Evolutionary conservation across 2,329 filamentous ascomycete genomes (phyloP).

Genomic region (Hypoxylon sp.): DNA sequence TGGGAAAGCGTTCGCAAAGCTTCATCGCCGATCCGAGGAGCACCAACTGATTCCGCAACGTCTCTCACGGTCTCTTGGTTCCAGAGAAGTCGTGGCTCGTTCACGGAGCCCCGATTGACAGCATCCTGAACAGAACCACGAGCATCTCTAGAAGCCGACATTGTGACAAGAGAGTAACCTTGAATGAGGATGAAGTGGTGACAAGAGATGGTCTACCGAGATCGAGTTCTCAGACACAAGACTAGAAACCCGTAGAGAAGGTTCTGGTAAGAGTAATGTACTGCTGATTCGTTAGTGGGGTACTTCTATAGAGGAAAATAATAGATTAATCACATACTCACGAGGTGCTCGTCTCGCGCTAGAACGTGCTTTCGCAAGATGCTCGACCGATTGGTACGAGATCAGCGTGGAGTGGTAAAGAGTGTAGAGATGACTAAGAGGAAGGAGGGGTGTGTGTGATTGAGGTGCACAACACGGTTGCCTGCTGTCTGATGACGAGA

Average conservation of each 20-base stretch:
- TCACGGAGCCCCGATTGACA: constrained; percentile 38
- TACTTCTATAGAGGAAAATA: background rate
- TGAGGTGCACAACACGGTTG: no score
- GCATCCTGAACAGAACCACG: constrained; percentile 49
- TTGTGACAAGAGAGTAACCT: constrained; percentile 25
- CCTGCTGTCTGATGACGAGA: no score
- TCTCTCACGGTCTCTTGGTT: constrained; percentile 96
- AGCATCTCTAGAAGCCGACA: constrained; percentile 48
- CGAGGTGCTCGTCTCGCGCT: constrained; percentile 3
- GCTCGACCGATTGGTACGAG: constrained; percentile 17
- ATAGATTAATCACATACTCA: background rate
- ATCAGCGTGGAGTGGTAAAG: constrained; percentile 7
- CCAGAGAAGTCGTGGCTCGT: constrained; percentile 75
- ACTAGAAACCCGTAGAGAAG: background rate
- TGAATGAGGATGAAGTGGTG: background rate
- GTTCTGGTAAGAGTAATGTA: background rate
- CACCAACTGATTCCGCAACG: constrained; percentile 95
- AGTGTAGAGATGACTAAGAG: background rate
- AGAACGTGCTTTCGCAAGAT: background rate
- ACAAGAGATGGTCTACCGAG: background rate
- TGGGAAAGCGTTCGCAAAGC: constrained; percentile 89
- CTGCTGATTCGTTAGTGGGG: background rate
- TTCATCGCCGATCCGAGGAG: constrained; percentile 84
- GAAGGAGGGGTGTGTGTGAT: no score
- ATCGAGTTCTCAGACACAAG: background rate